Base-by-base conservation (phyloP, 331 rosid genomes). In the Prunus yedoensis region DNA sequence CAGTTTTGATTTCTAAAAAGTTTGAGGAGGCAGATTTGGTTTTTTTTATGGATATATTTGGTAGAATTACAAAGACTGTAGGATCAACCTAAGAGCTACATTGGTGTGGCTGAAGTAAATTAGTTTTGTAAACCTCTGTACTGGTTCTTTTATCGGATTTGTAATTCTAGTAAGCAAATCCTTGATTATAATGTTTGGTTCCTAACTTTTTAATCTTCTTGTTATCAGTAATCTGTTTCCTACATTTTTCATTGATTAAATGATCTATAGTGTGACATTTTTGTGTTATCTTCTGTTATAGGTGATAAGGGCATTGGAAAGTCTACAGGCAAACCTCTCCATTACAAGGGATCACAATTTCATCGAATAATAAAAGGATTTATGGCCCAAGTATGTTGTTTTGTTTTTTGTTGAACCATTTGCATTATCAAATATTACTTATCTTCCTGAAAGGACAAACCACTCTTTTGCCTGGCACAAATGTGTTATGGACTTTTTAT, bases 231-330 rank as follows among this genome's bases (percentile, higher is more conserved):
- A 4, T 57, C 3, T 60, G 15, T 13, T 10, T 10, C 27, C 25
- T 58, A 59, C 41, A 16, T 59, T 27, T 5, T 2, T 25, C 60
- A 23, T 74, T 5, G 4, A 20, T 27, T 47, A 41, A n/a, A n/a
- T 38, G 70, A n/a, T 46, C 11, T 61, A 21, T 10, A 51, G 10
- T 64, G 18, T 70, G 60, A 74, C 23, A 13, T 8, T 50, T 20
- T 21, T 69, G 10, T 60, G 64, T 47, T 65, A 56, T 38, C 76
- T 59, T 68, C 35, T 79, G 64, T 27, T 70, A 78, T 77, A 95
- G 99, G 99, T 72, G 99, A 92, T 84, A 95, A 90, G 84, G 97
- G 96, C 71, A 84, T 87, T 74, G 97, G 99, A 68, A 87, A 87
- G 82, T 80, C 92, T 54, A 92, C 99, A 1, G 96, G 90, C 49